Conservation (phyloP, 371 early-diverging fungal species). For the Lichtheimia hyalospora region DNA sequence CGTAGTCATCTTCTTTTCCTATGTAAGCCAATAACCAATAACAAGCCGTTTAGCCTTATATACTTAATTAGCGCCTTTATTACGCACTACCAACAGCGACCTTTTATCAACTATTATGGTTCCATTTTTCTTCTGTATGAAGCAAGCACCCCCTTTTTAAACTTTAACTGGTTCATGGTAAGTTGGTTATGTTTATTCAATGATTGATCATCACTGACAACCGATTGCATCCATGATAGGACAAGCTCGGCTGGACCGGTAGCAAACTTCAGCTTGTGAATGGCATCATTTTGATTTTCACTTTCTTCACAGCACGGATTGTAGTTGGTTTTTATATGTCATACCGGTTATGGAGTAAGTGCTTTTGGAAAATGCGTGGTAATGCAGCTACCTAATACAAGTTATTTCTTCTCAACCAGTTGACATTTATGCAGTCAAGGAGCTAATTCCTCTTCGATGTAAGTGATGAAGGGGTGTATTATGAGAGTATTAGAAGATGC, state of each 20-base stretch:
- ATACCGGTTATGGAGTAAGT: conserved; percentile 59
- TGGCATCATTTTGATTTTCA: conserved; percentile 67
- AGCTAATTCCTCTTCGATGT: conserved; percentile 58
- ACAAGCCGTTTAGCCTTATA: conserved; percentile 2
- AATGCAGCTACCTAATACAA: too few species aligned
- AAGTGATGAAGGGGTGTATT: conserved; percentile 18
- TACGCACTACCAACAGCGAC: conserved; percentile 54
- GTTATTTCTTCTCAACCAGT: conserved; percentile 7
- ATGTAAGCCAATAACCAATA: conserved; percentile 48
- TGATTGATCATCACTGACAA: too few species aligned
- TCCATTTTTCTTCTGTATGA: conserved; percentile 89
- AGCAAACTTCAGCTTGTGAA: conserved; percentile 76
- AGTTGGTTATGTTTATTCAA: too few species aligned
- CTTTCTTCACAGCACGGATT: conserved; percentile 80
- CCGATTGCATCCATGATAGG: conserved; percentile 32
- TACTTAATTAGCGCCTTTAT: background rate
- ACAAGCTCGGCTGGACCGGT: conserved; percentile 81
- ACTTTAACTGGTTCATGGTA: conserved; percentile 91
- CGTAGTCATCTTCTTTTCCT: conserved; percentile 70
- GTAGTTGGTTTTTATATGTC: conserved; percentile 80
- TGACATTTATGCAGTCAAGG: conserved; percentile 48
- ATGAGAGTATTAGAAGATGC: background rate
- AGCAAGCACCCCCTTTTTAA: conserved; percentile 88
- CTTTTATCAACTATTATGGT: conserved; percentile 87
- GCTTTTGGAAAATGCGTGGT: too few species aligned